Conservation (phyloP, 305 asterid species). For the Rubia peregrina region DNA sequence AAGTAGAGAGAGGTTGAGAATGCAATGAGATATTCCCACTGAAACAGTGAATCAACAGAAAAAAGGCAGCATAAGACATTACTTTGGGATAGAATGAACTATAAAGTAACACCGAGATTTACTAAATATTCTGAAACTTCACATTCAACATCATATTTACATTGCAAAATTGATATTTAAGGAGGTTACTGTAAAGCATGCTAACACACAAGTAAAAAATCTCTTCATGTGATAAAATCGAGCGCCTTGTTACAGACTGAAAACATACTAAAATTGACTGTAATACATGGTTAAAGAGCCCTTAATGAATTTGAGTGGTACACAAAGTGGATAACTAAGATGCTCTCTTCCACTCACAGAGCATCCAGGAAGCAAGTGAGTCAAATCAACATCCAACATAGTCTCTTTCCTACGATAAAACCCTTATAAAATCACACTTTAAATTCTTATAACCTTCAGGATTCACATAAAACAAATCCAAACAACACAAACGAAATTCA, state of each 20-base stretch:
- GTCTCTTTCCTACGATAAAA: constrained; percentile 58
- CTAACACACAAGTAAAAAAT: background rate
- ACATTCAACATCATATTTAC: background rate
- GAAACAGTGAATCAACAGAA: constrained; percentile 18
- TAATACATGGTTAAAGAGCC: constrained; percentile 59
- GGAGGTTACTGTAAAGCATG: background rate
- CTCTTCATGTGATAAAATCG: background rate
- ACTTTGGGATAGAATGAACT: background rate
- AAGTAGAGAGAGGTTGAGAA: constrained; percentile 35
- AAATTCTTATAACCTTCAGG: background rate
- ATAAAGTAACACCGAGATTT: background rate
- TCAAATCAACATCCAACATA: constrained; percentile 64
- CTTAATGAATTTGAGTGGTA: constrained; percentile 66
- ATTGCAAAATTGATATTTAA: background rate
- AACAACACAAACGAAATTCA: background rate
- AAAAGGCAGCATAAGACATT: constrained; percentile 1
- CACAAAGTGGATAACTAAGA: constrained; percentile 65
- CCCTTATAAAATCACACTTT: background rate
- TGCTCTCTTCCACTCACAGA: constrained; percentile 38
- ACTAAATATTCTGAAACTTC: background rate
- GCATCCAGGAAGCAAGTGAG: constrained; percentile 55
- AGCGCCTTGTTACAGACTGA: background rate
- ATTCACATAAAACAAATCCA: background rate
- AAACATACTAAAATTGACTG: constrained; percentile 83
- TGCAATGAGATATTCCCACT: constrained; percentile 76